phyloP scores from a whole-genome alignment of 257 asterid genomes.

The Forsythia viridissima region DNA sequence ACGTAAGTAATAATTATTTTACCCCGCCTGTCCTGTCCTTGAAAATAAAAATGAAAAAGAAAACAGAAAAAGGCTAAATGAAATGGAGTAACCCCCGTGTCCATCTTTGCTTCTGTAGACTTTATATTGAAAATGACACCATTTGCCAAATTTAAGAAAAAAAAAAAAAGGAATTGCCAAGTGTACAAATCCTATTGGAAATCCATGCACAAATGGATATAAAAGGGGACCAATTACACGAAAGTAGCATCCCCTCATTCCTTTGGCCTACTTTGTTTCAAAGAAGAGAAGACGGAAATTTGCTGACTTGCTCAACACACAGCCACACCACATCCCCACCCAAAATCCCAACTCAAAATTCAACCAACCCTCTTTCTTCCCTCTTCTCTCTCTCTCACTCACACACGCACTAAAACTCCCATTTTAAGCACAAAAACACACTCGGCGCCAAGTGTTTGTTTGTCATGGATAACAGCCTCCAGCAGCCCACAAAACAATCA shows the following conservation, averaged over 20 bases:
- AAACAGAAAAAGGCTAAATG: not conserved
- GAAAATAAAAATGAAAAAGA: not conserved
- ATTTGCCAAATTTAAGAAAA: not conserved
- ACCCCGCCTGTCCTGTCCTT: not conserved
- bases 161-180: slow-evolving; percentile 23
- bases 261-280: slow-evolving; percentile 15
- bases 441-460: not conserved
- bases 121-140: slow-evolving; percentile 68
- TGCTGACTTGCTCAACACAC: slow-evolving; percentile 33
- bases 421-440: not conserved
- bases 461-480: slow-evolving; percentile 53
- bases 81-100: not conserved
- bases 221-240: slow-evolving; percentile 44
- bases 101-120: slow-evolving; percentile 25
- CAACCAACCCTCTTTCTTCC: not conserved
- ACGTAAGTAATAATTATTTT: too few relatives aligned
- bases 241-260: slow-evolving; percentile 29
- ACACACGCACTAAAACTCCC: not conserved
- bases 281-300: slow-evolving; percentile 9
- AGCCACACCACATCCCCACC: slow-evolving; percentile 7
- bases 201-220: slow-evolving; percentile 37
- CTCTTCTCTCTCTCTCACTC: not conserved
- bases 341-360: not conserved
- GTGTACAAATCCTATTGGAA: slow-evolving; percentile 33
- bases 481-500: slow-evolving; percentile 40